A percentile compares a stretch with the other conserved stretches of the same genome.
Conservation (phyloP, 495 filamentous ascomycete species). For the Aspergillus avenaceus region DNA sequence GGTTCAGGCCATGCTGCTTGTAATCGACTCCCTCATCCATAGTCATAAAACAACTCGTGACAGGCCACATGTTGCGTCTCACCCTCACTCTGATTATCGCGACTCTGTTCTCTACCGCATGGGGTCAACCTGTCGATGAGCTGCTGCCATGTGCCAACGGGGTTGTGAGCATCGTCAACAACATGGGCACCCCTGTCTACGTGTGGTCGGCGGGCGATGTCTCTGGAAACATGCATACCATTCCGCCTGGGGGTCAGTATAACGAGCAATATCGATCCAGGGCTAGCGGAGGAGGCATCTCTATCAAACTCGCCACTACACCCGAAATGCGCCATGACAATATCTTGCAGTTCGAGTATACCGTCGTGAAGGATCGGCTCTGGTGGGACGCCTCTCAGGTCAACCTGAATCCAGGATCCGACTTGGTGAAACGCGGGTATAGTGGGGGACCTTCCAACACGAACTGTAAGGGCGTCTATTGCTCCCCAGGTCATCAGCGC, state of each 20-base stretch:
- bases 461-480: constrained; percentile 9
- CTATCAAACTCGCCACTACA: constrained; percentile 39
- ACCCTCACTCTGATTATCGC: too few relatives aligned
- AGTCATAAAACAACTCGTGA: too few relatives aligned
- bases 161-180: constrained; percentile 21
- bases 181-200: constrained; percentile 33
- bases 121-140: background rate
- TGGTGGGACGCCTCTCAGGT: constrained; percentile 41
- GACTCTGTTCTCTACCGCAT: background rate
- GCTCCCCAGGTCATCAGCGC: constrained; percentile 9
- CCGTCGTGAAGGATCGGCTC: constrained; percentile 29
- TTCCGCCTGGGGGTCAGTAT: constrained; percentile 31
- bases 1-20: too few relatives aligned
- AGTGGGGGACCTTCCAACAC: constrained; percentile 10
- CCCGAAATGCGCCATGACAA: constrained; percentile 19
- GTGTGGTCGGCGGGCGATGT: constrained; percentile 36
- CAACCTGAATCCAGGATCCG: constrained; percentile 13
- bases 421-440: constrained; percentile 21
- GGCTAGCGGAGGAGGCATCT: constrained; percentile 39
- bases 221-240: constrained; percentile 25
- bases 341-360: constrained; percentile 48
- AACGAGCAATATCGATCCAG: constrained; percentile 33
- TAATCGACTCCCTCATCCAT: too few relatives aligned
- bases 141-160: background rate
- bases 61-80: too few relatives aligned